These are phyloP conservation scores for Xylaria scruposa DNA, from an alignment of 495 filamentous ascomycete species.

Conservation along the genomic window DNA sequence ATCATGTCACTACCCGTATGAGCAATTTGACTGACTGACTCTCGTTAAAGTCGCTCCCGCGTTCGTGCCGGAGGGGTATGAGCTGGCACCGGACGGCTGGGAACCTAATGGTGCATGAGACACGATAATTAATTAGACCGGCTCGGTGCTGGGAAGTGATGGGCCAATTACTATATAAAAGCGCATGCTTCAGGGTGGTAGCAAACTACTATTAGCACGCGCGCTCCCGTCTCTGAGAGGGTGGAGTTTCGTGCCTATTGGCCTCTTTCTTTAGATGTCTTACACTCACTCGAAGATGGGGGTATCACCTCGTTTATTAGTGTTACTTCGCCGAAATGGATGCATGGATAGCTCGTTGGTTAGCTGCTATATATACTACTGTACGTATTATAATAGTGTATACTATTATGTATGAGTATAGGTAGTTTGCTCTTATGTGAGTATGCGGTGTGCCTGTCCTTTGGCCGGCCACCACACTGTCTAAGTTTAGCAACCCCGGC, in stretches of 20 bases:
- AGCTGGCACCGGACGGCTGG: constrained; percentile 48
- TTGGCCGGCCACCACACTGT: not conserved
- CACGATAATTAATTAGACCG: not conserved
- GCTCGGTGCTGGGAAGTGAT: not conserved
- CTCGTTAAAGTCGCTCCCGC: constrained; percentile 45
- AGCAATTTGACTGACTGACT: not conserved
- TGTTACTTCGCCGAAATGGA: not conserved
- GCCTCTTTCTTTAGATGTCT: not conserved
- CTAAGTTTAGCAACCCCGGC: not conserved
- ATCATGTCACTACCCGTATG: not conserved
- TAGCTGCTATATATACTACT: not conserved
- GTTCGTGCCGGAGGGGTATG: constrained; percentile 45
- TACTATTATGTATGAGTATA: not conserved
- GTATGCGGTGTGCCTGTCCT: not conserved
- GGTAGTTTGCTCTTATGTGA: not conserved
- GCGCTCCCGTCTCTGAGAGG: constrained; percentile 7
- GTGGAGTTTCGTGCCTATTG: not conserved
- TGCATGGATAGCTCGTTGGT: not conserved
- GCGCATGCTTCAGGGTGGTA: constrained; percentile 8
- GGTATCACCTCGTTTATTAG: not conserved
- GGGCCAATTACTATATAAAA: constrained; percentile 1
- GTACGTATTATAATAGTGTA: not conserved
- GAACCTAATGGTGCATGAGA: constrained; percentile 35
- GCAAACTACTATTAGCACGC: constrained; percentile 1
- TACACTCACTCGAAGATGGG: not conserved